phyloP scores from a whole-genome alignment of 345 rosid genomes.

The Euclidium syriacum region DNA sequence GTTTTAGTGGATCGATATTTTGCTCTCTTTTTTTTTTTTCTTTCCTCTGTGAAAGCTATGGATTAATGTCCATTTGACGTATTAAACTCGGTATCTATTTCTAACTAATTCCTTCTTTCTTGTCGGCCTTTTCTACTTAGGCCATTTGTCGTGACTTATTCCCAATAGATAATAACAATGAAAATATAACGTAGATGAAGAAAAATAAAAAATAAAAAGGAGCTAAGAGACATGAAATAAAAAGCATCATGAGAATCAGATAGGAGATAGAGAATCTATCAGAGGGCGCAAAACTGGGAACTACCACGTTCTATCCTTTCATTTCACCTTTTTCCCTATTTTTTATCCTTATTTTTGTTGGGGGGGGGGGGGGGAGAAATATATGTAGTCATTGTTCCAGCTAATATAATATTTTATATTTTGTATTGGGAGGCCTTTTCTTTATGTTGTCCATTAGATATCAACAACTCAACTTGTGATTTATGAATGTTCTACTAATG shows the following conservation, averaged over 20 bases:
- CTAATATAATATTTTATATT: not conserved
- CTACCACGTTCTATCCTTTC: constrained; percentile 26
- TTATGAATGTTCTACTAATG: too few species aligned
- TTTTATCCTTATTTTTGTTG: constrained; percentile 1
- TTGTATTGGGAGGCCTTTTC: too few species aligned
- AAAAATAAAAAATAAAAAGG: constrained; percentile 9
- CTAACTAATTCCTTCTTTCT: constrained; percentile 17
- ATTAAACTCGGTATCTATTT: constrained; percentile 1
- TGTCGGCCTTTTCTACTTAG: constrained; percentile 28
- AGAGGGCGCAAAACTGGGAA: constrained; percentile 30
- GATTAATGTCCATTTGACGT: constrained; percentile 14
- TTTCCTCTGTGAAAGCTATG: not conserved
- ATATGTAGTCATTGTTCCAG: not conserved
- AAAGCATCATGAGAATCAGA: constrained; percentile 17
- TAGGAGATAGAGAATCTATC: constrained; percentile 23
- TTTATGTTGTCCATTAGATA: too few species aligned
- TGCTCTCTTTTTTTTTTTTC: too few species aligned
- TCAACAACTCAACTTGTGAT: too few species aligned
- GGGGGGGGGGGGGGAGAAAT: too few species aligned
- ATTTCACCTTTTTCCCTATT: not conserved
- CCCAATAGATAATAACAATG: not conserved
- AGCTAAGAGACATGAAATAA: constrained; percentile 18
- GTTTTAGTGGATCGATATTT: not conserved
- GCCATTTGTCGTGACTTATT: constrained; percentile 27
- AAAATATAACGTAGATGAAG: not conserved